Conservation (phyloP, 2,329 filamentous ascomycete genomes). For the Colletotrichum sojae region DNA sequence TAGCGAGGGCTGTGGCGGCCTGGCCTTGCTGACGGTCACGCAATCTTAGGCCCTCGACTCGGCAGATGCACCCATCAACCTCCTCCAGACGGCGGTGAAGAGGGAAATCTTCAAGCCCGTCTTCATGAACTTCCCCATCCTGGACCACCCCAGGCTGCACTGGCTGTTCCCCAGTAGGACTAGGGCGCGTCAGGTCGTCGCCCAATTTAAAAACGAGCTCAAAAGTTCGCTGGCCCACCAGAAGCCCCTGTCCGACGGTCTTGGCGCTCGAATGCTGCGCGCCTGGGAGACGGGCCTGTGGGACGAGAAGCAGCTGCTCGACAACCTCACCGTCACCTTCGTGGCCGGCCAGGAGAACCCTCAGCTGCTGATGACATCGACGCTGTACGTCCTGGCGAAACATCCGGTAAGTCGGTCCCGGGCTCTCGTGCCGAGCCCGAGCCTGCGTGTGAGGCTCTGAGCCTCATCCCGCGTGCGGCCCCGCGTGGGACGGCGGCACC, state of each 20-base stretch:
- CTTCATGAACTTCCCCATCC: slow-evolving; percentile 52
- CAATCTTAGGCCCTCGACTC: slow-evolving; percentile 44
- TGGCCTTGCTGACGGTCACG: slow-evolving; percentile 15
- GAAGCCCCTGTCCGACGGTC: slow-evolving; percentile 24
- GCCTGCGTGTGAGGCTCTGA: background rate
- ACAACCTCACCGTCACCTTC: slow-evolving; percentile 57
- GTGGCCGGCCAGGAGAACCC: slow-evolving; percentile 59
- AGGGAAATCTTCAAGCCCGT: slow-evolving; percentile 52
- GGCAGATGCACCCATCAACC: slow-evolving; percentile 42
- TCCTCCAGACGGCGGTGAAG: slow-evolving; percentile 48
- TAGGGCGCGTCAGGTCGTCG: slow-evolving; percentile 46
- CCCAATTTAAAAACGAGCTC: slow-evolving; percentile 47
- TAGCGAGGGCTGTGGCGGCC: slow-evolving; percentile 4
- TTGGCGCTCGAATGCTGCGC: slow-evolving; percentile 44
- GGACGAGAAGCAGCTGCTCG: slow-evolving; percentile 54
- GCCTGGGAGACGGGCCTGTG: slow-evolving; percentile 44
- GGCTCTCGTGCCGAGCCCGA: background rate
- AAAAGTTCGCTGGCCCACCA: slow-evolving; percentile 35
- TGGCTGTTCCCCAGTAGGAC: slow-evolving; percentile 46
- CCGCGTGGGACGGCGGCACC: background rate
- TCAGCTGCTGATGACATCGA: slow-evolving; percentile 53
- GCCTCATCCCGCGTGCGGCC: background rate
- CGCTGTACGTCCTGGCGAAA: slow-evolving; percentile 54
- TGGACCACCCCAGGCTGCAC: slow-evolving; percentile 44
- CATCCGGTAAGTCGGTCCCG: slow-evolving; percentile 44